A percentile compares a stretch with the other conserved stretches of the same genome.
Conservation (phyloP, 2,329 filamentous ascomycete genomes). For the Colletotrichum falcatum region DNA sequence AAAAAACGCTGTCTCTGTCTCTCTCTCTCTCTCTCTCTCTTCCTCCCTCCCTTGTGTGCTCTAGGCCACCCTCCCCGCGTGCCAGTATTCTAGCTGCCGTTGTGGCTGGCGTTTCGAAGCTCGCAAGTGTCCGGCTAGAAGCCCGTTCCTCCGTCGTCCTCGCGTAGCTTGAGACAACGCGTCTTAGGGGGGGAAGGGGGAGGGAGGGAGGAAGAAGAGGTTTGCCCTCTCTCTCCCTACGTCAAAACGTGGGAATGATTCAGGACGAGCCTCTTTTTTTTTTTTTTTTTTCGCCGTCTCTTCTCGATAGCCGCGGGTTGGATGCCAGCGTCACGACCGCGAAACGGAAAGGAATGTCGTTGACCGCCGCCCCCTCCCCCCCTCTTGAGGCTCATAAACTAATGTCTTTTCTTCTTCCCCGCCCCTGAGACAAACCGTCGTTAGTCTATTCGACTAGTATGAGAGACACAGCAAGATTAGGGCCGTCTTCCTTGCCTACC, state of each 20-base stretch:
- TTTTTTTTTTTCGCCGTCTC: not conserved
- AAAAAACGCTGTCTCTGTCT: too few species aligned
- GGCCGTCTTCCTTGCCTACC: not conserved
- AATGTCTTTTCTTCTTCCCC: not conserved
- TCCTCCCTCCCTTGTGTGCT: slow-evolving; percentile 15
- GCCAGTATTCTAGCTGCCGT: slow-evolving; percentile 33
- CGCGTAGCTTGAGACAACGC: slow-evolving; percentile 35
- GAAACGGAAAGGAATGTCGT: slow-evolving; percentile 18
- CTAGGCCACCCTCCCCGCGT: not conserved
- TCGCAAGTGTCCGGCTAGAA: slow-evolving; percentile 28
- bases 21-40: too few species aligned
- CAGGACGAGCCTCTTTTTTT: not conserved
- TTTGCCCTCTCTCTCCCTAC: slow-evolving; percentile 11
- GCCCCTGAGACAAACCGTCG: slow-evolving; percentile 16
- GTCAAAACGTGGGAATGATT: not conserved
- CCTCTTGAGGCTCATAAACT: slow-evolving; percentile 4
- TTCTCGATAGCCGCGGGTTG: slow-evolving; percentile 4
- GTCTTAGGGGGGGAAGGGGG: not conserved
- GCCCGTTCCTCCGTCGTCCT: not conserved
- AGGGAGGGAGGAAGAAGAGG: not conserved
- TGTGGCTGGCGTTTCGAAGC: slow-evolving; percentile 15
- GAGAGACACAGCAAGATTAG: slow-evolving; percentile 9
- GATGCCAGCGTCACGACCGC: slow-evolving; percentile 5
- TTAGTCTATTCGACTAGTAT: not conserved
- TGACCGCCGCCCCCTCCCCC: not conserved